Percentiles rank a stretch among this genome's conserved stretches.
Evolutionary conservation across 495 filamentous ascomycete species (phyloP).

Genomic region (Corynascus novoguineensis): DNA sequence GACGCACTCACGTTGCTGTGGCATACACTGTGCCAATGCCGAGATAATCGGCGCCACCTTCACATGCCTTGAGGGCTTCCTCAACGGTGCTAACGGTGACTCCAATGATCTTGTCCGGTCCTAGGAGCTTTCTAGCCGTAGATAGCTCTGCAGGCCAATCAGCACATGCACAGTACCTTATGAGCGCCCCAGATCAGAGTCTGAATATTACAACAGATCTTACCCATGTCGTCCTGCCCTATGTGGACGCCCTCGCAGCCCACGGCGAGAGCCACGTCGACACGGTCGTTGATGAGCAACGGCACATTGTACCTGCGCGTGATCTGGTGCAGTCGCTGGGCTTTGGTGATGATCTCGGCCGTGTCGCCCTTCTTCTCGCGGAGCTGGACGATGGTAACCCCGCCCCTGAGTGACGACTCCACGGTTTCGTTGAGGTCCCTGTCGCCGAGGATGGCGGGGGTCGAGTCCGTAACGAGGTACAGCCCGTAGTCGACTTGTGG

Average conservation of each 20-base stretch:
- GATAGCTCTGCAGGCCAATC: slow-evolving; percentile 43
- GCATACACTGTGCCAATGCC: slow-evolving; percentile 84
- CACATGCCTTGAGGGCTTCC: slow-evolving; percentile 61
- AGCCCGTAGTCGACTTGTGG: slow-evolving; percentile 50
- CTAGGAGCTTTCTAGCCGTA: slow-evolving; percentile 66
- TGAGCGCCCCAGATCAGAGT: too few relatives aligned
- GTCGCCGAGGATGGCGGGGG: slow-evolving; percentile 65
- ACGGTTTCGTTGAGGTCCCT: slow-evolving; percentile 69
- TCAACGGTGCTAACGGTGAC: slow-evolving; percentile 65
- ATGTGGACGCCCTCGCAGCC: slow-evolving; percentile 89
- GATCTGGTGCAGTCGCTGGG: slow-evolving; percentile 61
- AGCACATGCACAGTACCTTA: too few relatives aligned
- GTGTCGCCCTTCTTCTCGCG: slow-evolving; percentile 84
- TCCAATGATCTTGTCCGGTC: slow-evolving; percentile 58
- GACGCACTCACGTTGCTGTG: slow-evolving; percentile 61
- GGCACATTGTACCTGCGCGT: slow-evolving; percentile 66
- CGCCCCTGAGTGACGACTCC: slow-evolving; percentile 68
- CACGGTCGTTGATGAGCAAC: slow-evolving; percentile 90
- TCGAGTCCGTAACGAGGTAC: slow-evolving; percentile 92
- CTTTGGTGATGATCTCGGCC: slow-evolving; percentile 62
- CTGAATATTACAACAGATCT: too few relatives aligned
- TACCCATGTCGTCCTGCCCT: slow-evolving; percentile 90
- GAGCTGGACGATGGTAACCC: slow-evolving; percentile 83
- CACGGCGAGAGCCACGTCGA: slow-evolving; percentile 82
- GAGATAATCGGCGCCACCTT: slow-evolving; percentile 76